A percentile compares a stretch with the other conserved stretches of the same genome.
phyloP scores from a whole-genome alignment of 257 asterid genomes.

The Lavandula angustifolia region DNA sequence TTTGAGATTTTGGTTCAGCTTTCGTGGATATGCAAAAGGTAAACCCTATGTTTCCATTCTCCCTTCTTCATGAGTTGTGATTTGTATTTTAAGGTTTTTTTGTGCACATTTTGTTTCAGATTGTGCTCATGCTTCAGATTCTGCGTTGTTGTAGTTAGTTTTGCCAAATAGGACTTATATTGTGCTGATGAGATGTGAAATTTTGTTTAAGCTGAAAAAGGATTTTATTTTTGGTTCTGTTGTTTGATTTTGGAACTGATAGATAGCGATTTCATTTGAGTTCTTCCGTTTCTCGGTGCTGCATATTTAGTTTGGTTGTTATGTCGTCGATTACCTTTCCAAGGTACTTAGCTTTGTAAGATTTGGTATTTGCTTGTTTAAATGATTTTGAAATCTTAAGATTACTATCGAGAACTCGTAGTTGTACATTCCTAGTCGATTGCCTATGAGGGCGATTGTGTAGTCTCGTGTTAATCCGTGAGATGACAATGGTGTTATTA shows the following conservation, averaged over 20 bases:
- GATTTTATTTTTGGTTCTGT: neutral
- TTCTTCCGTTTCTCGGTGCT: neutral
- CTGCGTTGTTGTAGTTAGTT: slow-evolving; percentile 1
- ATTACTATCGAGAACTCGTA: neutral
- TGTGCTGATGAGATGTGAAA: slow-evolving; percentile 10
- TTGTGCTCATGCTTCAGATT: neutral
- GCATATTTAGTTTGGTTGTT: slow-evolving; percentile 12
- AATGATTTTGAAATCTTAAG: slow-evolving; percentile 10
- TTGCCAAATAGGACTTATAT: slow-evolving; percentile 25
- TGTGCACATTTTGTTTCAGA: neutral
- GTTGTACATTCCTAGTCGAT: neutral
- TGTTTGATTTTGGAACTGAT: slow-evolving; percentile 27
- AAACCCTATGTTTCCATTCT: slow-evolving; percentile 36
- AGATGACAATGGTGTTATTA: slow-evolving; percentile 19
- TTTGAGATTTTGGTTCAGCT: slow-evolving; percentile 28
- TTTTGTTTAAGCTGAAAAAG: slow-evolving; percentile 26
- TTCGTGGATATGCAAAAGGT: slow-evolving; percentile 42
- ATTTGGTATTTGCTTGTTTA: neutral
- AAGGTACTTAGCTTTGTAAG: neutral
- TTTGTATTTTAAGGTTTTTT: no score
- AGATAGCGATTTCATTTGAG: neutral
- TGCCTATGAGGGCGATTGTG: neutral
- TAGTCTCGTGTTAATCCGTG: slow-evolving; percentile 5
- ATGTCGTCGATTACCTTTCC: slow-evolving; percentile 1
- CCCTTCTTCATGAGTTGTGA: neutral